A percentile compares a stretch with the other conserved stretches of the same genome.
phyloP scores from a whole-genome alignment of 805 yeast species.

The Metschnikowia matae region DNA sequence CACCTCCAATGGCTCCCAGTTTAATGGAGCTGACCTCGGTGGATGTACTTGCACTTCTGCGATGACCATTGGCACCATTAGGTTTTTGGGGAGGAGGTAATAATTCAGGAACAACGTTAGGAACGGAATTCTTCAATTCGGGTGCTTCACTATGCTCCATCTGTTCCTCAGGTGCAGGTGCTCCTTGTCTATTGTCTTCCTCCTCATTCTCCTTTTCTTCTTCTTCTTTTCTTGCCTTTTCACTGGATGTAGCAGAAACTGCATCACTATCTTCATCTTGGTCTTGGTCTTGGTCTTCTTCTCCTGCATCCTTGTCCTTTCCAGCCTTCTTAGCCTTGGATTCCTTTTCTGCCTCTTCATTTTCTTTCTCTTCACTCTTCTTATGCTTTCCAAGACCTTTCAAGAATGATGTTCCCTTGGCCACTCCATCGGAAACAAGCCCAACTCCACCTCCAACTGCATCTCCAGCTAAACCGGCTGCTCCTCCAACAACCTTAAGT shows the following conservation, averaged over 20 bases:
- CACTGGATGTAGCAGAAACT: constrained; percentile 1
- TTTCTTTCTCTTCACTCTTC: constrained; percentile 15
- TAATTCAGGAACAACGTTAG: constrained; percentile 28
- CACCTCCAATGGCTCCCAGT: constrained; percentile 32
- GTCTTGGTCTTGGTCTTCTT: constrained; percentile 1
- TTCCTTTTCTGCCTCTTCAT: constrained; percentile 3
- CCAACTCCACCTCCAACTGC: constrained; percentile 45
- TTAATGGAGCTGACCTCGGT: constrained; percentile 36
- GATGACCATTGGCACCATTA: constrained; percentile 17
- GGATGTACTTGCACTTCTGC: constrained; percentile 20
- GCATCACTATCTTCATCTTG: constrained; percentile 4
- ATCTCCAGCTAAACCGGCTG: constrained; percentile 41
- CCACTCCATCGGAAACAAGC: constrained; percentile 43
- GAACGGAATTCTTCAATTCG: constrained; percentile 23
- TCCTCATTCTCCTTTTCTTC: constrained; percentile 6
- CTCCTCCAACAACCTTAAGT: constrained; percentile 41
- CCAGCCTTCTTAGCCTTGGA: constrained; percentile 7
- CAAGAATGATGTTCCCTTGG: constrained; percentile 44
- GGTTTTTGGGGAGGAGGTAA: constrained; percentile 41
- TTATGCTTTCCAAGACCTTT: constrained; percentile 27
- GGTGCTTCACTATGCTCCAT: constrained; percentile 13
- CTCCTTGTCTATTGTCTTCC: constrained; percentile 11
- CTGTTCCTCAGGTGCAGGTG: constrained; percentile 16
- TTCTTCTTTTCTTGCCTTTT: constrained; percentile 2
- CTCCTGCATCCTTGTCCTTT: constrained; percentile 3